Percentiles rank a stretch among this genome's conserved stretches.
Conservation (phyloP, 495 filamentous ascomycete species). For the Recurvomyces mirabilis region DNA sequence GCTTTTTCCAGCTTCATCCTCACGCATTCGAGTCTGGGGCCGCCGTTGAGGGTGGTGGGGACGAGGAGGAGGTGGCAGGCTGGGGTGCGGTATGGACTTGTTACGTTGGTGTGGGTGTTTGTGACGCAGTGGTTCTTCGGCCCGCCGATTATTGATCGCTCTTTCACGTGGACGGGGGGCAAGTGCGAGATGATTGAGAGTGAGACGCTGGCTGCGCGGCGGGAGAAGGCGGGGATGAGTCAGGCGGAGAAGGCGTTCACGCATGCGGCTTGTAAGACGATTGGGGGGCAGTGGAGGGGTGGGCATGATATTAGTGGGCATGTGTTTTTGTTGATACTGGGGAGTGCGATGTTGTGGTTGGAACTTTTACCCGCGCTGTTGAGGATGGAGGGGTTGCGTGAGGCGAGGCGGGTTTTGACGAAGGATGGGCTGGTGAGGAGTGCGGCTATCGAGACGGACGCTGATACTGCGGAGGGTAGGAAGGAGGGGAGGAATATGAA, state of each 20-base stretch:
- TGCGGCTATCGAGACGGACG: conserved; percentile 31
- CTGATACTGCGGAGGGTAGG: conserved; percentile 29
- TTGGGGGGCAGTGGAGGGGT: conserved; percentile 73
- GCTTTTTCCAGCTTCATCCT: conserved; percentile 53
- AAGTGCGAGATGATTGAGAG: conserved; percentile 40
- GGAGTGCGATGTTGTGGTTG: conserved; percentile 65
- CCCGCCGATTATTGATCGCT: conserved; percentile 73
- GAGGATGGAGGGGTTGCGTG: conserved; percentile 33
- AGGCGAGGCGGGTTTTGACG: conserved; percentile 50
- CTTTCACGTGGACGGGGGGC: conserved; percentile 72
- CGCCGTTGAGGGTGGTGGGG: conserved; percentile 21
- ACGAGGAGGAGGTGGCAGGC: conserved; percentile 41
- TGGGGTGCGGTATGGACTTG: conserved; percentile 50
- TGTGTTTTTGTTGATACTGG: conserved; percentile 82
- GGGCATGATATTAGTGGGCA: conserved; percentile 92
- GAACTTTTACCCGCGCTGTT: conserved; percentile 58
- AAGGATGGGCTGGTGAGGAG: conserved; percentile 41
- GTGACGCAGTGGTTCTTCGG: conserved; percentile 97
- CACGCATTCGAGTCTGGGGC: conserved; percentile 45
- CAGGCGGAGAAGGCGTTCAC: conserved; percentile 48
- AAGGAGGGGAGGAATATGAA: conserved; percentile 33
- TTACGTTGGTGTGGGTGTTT: conserved; percentile 78
- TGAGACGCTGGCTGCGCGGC: conserved; percentile 24
- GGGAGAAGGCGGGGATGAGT: conserved; percentile 30
- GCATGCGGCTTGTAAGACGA: conserved; percentile 67